Evolutionary conservation across 2,329 filamentous ascomycete species (phyloP).

Genomic region (Raffaelea albimanens): DNA sequence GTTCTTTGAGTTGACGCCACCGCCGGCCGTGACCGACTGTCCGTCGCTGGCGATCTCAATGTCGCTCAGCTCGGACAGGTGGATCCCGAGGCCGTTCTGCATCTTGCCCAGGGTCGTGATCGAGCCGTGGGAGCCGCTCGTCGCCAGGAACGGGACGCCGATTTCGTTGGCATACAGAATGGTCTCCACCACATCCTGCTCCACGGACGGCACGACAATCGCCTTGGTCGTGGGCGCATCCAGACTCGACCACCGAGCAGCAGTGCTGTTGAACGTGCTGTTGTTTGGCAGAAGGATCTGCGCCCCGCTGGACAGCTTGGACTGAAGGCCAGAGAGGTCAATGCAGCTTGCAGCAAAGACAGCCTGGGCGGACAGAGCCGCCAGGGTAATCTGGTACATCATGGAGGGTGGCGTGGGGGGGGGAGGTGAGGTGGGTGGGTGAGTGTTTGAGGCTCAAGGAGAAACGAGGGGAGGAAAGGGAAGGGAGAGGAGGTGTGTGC

Average conservation of each 20-base stretch:
- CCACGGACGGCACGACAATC: conserved; percentile 35
- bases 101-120: conserved; percentile 34
- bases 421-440: too few relatives aligned
- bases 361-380: conserved; percentile 2
- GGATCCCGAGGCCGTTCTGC: conserved; percentile 43
- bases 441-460: too few relatives aligned
- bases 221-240: conserved; percentile 31
- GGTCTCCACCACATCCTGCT: conserved; percentile 37
- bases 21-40: conserved; percentile 37
- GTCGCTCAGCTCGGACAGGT: conserved; percentile 39
- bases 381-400: too few relatives aligned
- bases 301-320: conserved; percentile 26
- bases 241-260: conserved; percentile 35
- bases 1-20: conserved; percentile 44
- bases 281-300: conserved; percentile 33
- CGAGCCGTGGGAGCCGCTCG: conserved; percentile 42
- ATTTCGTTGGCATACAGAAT: conserved; percentile 38
- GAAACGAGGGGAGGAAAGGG: too few relatives aligned
- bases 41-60: conserved; percentile 36
- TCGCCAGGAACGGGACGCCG: conserved; percentile 40
- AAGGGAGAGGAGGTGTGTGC: too few relatives aligned
- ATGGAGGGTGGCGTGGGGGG: too few relatives aligned
- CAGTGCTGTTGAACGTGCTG: conserved; percentile 25
- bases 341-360: conserved; percentile 10
- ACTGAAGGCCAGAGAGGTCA: conserved; percentile 16